These are phyloP conservation scores for Aureobasidium melanogenum DNA, from an alignment of 2,329 filamentous ascomycete genomes.

Conservation along the genomic window DNA sequence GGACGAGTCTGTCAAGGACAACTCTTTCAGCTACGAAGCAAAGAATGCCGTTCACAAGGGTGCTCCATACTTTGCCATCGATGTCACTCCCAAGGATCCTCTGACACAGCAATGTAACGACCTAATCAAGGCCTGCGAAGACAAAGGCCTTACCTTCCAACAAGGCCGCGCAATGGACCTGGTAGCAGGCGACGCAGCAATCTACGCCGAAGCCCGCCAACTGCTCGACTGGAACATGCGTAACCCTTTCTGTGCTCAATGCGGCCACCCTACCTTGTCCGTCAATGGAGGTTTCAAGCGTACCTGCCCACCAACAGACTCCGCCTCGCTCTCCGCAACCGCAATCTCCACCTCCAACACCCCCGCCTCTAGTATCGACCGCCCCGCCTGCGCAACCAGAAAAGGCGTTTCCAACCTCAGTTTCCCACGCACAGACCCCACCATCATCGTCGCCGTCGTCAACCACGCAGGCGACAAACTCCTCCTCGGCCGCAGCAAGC, in stretches of 20 bases:
- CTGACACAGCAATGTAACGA: constrained; percentile 53
- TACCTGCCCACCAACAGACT: constrained; percentile 64
- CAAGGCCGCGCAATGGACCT: constrained; percentile 57
- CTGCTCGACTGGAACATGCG: constrained; percentile 90
- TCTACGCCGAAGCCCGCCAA: constrained; percentile 81
- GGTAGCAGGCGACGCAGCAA: constrained; percentile 60
- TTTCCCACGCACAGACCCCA: constrained; percentile 89
- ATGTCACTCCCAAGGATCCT: constrained; percentile 61
- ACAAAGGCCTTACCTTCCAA: constrained; percentile 55
- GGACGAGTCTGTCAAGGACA: constrained; percentile 50
- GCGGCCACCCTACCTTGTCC: constrained; percentile 72
- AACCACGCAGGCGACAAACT: constrained; percentile 68
- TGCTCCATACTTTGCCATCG: constrained; percentile 78
- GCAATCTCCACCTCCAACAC: constrained; percentile 26
- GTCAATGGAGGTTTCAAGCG: constrained; percentile 75
- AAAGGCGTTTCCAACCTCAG: constrained; percentile 80
- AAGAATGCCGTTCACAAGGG: constrained; percentile 62
- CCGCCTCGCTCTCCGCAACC: constrained; percentile 35
- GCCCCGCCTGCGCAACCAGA: constrained; percentile 69
- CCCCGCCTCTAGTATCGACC: constrained; percentile 20
- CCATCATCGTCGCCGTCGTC: constrained; percentile 89
- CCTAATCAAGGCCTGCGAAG: constrained; percentile 52
- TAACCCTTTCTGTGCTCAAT: constrained; percentile 85
- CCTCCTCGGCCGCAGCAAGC: constrained; percentile 75
- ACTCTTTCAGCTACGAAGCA: constrained; percentile 53